Evolutionary conservation across 441 rosid species (phyloP).

Genomic region (Erysimum pusillum): DNA sequence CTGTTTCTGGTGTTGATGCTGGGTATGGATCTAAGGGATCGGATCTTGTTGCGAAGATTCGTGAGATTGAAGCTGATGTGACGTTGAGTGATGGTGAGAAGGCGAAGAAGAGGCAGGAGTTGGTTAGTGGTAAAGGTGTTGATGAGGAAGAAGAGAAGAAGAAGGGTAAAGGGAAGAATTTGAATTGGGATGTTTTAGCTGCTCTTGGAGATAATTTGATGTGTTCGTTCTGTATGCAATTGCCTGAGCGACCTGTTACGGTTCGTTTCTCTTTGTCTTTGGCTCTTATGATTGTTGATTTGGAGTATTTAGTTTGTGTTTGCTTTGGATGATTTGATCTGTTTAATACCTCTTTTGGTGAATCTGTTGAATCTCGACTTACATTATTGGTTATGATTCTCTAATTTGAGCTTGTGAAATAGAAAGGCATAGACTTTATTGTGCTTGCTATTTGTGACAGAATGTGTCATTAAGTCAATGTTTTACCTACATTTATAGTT

Average conservation of each 20-base stretch:
- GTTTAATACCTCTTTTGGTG: background rate
- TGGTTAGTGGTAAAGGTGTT: conserved; percentile 53
- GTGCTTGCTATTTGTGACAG: background rate
- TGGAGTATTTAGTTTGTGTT: background rate
- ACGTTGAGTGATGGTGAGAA: conserved; percentile 61
- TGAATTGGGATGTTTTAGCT: conserved; percentile 47
- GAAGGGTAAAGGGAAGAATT: conserved; percentile 25
- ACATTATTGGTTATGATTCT: too few relatives aligned
- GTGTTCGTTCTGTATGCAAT: conserved; percentile 63
- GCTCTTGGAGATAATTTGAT: conserved; percentile 34
- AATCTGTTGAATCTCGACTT: background rate
- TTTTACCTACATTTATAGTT: background rate
- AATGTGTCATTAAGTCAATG: background rate
- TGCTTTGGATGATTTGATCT: too few relatives aligned
- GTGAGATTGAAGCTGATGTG: conserved; percentile 65
- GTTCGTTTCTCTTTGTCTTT: conserved; percentile 44
- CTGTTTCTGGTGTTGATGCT: conserved; percentile 11
- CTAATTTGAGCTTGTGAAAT: background rate
- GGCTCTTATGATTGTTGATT: background rate
- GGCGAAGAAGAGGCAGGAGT: conserved; percentile 66
- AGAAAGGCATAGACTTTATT: background rate
- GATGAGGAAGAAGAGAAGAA: conserved; percentile 11
- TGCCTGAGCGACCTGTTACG: conserved; percentile 76
- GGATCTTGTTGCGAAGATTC: conserved; percentile 60
- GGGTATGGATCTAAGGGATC: background rate